Base-by-base conservation (phyloP, 495 filamentous ascomycete species). In the Tuber indicum region DNA sequence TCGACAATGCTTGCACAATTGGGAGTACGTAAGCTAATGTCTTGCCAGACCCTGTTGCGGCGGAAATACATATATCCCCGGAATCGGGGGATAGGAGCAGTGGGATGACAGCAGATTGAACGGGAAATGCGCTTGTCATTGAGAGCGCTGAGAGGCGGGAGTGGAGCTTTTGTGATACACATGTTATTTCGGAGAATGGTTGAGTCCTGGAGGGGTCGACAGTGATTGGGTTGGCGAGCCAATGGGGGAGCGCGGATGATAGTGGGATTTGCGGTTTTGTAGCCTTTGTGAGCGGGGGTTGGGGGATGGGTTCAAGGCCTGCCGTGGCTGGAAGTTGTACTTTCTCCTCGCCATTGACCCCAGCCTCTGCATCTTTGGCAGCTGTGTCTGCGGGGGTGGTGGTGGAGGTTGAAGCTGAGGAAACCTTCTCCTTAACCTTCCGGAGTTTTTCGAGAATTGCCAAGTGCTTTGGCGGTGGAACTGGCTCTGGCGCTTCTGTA, bases 31-130 rank as follows among this genome's bases (percentile, higher is more conserved):
- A 98, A 8, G 95, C 91, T 4, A 98, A 85, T 0, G 95, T 98
- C 83, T 98, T 98, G 71, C 95, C 95, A 0, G 95, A 98, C 7
- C 95, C 95, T 1, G 95, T 98, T 5, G 93, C 89, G 1, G 95
- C 95, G 36, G 93, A 94, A 23, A 98, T 89, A 73, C 96, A 92
- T 10, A 98, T 77, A 85, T 98, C 95, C 3, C 93, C 92, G 23
- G 84, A 83, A 0, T 88, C 88, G 21, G 81, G 79, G 12, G 91
- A 88, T 0, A 95, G 84, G 5, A 98, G 87, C 44, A 96, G 85
- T 9, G 94, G 94, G 43, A 98, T 88, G 0, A 95, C 89, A 0
- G 90, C 89, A 0, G 93, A 90, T 83, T 98, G 95, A 0, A 98
- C 91, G 1, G 94, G 91, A 81, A 97, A 92, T 1, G 96, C 93